Evolutionary conservation across 345 rosid species (phyloP).

Genomic region (Salix purpurea): DNA sequence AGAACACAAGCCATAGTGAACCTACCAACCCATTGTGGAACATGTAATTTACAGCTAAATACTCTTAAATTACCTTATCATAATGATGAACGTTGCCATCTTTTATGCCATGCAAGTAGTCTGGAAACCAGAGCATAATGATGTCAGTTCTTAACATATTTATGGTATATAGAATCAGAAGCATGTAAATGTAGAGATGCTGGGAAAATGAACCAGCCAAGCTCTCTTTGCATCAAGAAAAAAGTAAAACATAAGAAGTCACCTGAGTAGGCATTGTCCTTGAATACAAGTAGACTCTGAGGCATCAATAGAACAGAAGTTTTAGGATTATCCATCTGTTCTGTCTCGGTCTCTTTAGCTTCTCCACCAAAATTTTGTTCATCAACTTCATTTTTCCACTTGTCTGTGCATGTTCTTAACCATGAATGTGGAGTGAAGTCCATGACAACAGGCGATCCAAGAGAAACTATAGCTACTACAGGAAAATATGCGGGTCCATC

Average conservation of each 20-base stretch:
- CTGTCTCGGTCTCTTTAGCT: conserved; percentile 18
- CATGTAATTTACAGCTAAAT: background rate
- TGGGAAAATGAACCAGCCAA: background rate
- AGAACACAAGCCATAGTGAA: background rate
- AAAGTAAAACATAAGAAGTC: conserved; percentile 9
- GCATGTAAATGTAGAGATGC: background rate
- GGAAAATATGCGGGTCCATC: conserved; percentile 95
- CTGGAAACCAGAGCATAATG: conserved; percentile 33
- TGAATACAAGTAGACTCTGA: conserved; percentile 77
- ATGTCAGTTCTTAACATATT: background rate
- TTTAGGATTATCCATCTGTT: conserved; percentile 27
- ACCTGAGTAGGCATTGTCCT: conserved; percentile 69
- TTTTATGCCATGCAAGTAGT: conserved; percentile 73
- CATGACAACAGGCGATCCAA: conserved; percentile 79
- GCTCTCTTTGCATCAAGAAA: background rate
- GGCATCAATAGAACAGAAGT: conserved; percentile 76
- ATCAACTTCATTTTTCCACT: conserved; percentile 1
- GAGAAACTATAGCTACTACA: conserved; percentile 83
- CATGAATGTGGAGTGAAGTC: conserved; percentile 75
- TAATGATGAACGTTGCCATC: conserved; percentile 47
- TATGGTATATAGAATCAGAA: background rate
- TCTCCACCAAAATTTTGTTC: conserved; percentile 17
- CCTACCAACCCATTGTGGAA: background rate
- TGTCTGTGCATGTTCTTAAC: conserved; percentile 25
- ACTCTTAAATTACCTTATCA: conserved; percentile 36